phyloP scores from a whole-genome alignment of 2,329 filamentous ascomycete genomes.

The Aspergillus fumigatiaffinis region DNA sequence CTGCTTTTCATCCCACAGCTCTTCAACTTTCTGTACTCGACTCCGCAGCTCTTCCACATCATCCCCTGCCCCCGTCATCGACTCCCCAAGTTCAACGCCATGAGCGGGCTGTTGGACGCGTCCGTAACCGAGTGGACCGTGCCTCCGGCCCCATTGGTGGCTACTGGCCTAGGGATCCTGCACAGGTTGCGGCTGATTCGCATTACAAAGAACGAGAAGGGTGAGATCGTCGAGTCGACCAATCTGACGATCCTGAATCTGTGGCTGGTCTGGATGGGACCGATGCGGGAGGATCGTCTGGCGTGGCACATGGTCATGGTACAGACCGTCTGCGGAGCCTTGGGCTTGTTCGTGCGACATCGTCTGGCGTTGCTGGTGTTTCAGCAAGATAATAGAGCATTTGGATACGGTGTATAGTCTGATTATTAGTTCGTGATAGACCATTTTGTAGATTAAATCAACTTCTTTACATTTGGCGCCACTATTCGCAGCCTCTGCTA shows the following conservation, averaged over 20 bases:
- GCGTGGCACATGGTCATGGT: conserved; percentile 75
- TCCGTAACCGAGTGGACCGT: conserved; percentile 74
- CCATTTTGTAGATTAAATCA: neutral
- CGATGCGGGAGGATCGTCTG: conserved; percentile 79
- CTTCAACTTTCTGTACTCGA: conserved; percentile 94
- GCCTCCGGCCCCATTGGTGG: conserved; percentile 65
- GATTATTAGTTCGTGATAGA: neutral
- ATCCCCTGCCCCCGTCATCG: conserved; percentile 91
- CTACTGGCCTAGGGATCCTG: conserved; percentile 62
- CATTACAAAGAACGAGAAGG: conserved; percentile 63
- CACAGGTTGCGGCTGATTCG: conserved; percentile 64
- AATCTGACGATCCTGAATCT: conserved; percentile 94
- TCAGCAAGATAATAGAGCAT: conserved; percentile 70
- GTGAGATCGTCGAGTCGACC: conserved; percentile 70
- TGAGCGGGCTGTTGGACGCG: conserved; percentile 79
- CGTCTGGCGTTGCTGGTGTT: conserved; percentile 83
- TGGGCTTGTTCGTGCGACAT: conserved; percentile 82
- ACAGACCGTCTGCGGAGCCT: conserved; percentile 71
- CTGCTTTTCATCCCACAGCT: conserved; percentile 89
- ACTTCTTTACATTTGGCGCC: neutral
- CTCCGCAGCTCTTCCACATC: conserved; percentile 83
- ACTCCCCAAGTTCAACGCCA: conserved; percentile 80
- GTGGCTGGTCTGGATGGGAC: conserved; percentile 93
- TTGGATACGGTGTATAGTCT: conserved; percentile 15
- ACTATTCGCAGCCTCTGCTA: neutral